Base-by-base conservation (phyloP, 176 grass and related monocot genomes). In the Rhynchospora pubera region DNA sequence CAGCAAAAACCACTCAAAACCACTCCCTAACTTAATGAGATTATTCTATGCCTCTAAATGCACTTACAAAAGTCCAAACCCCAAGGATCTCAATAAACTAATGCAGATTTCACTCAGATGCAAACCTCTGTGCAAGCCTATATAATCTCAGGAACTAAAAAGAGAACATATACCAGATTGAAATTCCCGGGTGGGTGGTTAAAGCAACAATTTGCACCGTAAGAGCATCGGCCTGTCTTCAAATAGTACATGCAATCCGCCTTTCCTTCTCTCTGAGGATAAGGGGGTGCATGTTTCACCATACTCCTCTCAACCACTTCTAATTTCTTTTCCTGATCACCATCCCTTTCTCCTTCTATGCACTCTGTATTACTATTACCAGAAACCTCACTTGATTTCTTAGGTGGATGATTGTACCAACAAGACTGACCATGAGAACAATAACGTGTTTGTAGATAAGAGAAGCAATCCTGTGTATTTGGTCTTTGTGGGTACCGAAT, bases 241-340 rank as follows among this genome's bases (percentile, higher is more conserved):
- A 93, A 72, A 50, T 93, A 93, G 61, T 22, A 85, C 9, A n/a
- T 30, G 80, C 86, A 87, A 67, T 91, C 89, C 0, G 19, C 76
- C 60, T 86, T 88, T 23, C 89, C 84, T 62, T 89, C 78, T 85
- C 84, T 93, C 61, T 76, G 91, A 60, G 91, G 89, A 32, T 89
- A 89, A 78, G 55, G 22, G 47, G 50, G 65, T 18, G 34, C 76
- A 52, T 76, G 3, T 66, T 15, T 73, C 81, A 90, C 56, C 28
- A 86, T 90, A 39, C 23, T 43, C 19, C 43, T 69, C 76, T 55
- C 84, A 21, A 67, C 45, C 4, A 22, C 43, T 59, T 57, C 50
- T 19, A 28, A 28, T 28, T 59, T 79, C 47, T 58, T 59, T 7
- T 32, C 14, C 23, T n/a, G 30, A 19, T 18, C 16, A 39, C 52